Conservation (phyloP, 371 early-diverging fungal species). For the Batrachochytrium dendrobatidis region DNA sequence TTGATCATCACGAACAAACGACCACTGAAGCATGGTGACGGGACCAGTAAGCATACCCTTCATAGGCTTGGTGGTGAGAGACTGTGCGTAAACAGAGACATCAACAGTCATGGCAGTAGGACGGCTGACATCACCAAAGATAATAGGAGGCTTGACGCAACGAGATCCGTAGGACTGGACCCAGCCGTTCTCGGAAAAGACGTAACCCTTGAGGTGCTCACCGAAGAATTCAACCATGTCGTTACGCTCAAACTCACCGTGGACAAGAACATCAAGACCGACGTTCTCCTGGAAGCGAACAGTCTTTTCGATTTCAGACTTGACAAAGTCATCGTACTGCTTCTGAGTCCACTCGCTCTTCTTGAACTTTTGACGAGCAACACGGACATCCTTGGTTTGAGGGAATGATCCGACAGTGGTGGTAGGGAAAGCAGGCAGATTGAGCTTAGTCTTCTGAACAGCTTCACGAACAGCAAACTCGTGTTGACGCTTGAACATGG, state of each 20-base stretch:
- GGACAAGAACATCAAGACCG: slow-evolving; percentile 90
- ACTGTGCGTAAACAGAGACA: slow-evolving; percentile 70
- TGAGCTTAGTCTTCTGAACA: slow-evolving; percentile 69
- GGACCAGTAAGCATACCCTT: slow-evolving; percentile 69
- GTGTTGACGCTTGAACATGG: slow-evolving; percentile 67
- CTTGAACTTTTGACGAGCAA: slow-evolving; percentile 81
- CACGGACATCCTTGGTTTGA: slow-evolving; percentile 92
- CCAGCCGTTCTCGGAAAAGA: slow-evolving; percentile 92
- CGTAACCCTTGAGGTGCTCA: slow-evolving; percentile 79
- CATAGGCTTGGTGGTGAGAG: slow-evolving; percentile 78
- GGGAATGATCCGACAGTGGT: slow-evolving; percentile 98
- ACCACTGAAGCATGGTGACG: slow-evolving; percentile 87
- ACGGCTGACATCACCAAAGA: slow-evolving; percentile 79
- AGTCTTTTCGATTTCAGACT: slow-evolving; percentile 74
- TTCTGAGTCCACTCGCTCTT: slow-evolving; percentile 65
- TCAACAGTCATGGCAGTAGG: slow-evolving; percentile 86
- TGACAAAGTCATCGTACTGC: slow-evolving; percentile 78
- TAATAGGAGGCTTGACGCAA: slow-evolving; percentile 58
- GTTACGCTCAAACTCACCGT: slow-evolving; percentile 82
- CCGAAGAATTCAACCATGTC: slow-evolving; percentile 91
- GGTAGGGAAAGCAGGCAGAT: slow-evolving; percentile 88
- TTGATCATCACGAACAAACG: slow-evolving; percentile 94
- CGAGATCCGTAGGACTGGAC: slow-evolving; percentile 95
- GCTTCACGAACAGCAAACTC: slow-evolving; percentile 66
- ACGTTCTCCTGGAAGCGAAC: slow-evolving; percentile 81